Evolutionary conservation across 1,139 yeast genomes (phyloP).

Genomic region (Diutina neorugosa): DNA sequence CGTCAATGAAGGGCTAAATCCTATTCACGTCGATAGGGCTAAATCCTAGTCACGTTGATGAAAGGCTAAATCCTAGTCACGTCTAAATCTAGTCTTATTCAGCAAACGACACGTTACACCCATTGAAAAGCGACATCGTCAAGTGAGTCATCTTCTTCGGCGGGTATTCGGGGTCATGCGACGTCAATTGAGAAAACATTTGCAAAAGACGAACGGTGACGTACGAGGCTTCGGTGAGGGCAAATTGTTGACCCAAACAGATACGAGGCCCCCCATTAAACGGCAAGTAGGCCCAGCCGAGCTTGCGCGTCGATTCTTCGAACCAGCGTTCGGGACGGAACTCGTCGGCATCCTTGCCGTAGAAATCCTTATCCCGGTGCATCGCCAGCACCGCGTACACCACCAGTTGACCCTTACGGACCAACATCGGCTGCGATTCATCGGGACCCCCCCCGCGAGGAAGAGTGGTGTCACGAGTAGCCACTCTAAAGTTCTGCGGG

Average conservation of each 20-base stretch:
- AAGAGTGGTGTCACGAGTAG: background rate
- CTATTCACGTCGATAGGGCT: no score
- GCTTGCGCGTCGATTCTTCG: constrained; percentile 23
- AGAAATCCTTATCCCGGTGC: constrained; percentile 31
- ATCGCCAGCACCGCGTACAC: constrained; percentile 31
- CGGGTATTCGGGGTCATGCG: background rate
- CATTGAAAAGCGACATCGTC: background rate
- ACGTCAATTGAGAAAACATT: constrained; percentile 7
- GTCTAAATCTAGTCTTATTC: no score
- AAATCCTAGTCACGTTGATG: no score
- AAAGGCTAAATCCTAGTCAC: no score
- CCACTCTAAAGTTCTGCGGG: background rate
- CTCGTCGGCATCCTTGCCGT: constrained; percentile 36
- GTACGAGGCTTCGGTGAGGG: constrained; percentile 43
- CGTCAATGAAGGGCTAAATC: no score
- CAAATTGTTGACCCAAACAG: constrained; percentile 26
- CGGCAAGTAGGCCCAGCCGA: constrained; percentile 33
- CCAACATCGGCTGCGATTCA: constrained; percentile 26
- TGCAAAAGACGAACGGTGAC: constrained; percentile 25
- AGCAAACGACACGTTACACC: background rate
- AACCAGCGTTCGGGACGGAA: constrained; percentile 50
- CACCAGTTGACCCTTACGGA: constrained; percentile 36
- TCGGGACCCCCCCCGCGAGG: constrained; percentile 12
- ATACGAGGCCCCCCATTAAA: constrained; percentile 21
- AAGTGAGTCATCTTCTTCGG: background rate